Percentiles rank a stretch among this genome's conserved stretches.
Conservation (phyloP, 2,329 filamentous ascomycete genomes). For the Didymella lethalis region DNA sequence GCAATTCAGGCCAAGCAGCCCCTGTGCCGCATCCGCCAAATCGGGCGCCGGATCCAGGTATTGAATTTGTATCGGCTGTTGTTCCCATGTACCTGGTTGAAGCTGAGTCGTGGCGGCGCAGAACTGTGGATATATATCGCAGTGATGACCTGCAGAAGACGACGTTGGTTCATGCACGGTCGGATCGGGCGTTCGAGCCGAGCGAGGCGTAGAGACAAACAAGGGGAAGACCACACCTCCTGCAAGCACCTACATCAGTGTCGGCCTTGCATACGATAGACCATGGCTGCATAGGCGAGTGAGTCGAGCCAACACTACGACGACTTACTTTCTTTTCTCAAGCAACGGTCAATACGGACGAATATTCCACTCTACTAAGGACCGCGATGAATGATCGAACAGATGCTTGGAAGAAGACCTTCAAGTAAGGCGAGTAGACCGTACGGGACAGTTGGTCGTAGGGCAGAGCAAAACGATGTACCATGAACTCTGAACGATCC, state of each 20-base stretch:
- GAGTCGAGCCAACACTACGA: not conserved
- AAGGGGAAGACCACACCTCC: not conserved
- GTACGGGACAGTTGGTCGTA: not conserved
- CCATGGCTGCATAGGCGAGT: not conserved
- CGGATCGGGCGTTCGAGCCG: not conserved
- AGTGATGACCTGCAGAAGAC: not conserved
- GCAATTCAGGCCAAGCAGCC: not conserved
- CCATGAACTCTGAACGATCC: not conserved
- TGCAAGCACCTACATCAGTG: not conserved
- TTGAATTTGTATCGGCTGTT: slow-evolving; percentile 4
- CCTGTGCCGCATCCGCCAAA: not conserved
- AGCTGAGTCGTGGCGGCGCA: not conserved
- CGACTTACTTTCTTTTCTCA: not conserved
- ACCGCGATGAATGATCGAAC: not conserved
- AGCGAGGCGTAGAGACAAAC: not conserved
- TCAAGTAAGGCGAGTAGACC: not conserved
- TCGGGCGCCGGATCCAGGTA: not conserved
- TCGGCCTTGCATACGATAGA: not conserved
- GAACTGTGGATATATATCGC: not conserved
- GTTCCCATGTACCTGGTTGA: not conserved
- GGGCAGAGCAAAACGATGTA: slow-evolving; percentile 5
- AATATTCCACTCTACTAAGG: not conserved
- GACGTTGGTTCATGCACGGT: not conserved
- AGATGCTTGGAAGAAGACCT: not conserved
- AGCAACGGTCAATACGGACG: not conserved